Percentiles rank a stretch among this genome's conserved stretches.
Evolutionary conservation across 768 basidiomycete species (phyloP).

Genomic region (Tricholoma sp.): DNA sequence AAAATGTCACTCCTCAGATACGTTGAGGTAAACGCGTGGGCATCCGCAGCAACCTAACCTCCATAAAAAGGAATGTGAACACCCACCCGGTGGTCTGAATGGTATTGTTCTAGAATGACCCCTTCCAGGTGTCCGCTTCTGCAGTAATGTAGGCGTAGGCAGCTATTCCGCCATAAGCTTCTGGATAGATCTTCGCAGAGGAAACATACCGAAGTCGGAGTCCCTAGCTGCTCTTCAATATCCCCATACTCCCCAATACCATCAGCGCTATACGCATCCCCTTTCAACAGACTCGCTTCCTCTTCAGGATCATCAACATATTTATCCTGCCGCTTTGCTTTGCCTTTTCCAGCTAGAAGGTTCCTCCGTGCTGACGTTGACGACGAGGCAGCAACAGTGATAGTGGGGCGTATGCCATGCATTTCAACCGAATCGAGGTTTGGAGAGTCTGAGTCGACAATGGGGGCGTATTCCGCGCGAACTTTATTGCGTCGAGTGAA

Average conservation of each 20-base stretch:
- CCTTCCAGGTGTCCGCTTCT: constrained; percentile 29
- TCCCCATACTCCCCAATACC: constrained; percentile 27
- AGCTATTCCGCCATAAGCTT: constrained; percentile 15
- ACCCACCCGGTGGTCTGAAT: constrained; percentile 65
- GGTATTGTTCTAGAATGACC: constrained; percentile 77
- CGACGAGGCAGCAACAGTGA: constrained; percentile 22
- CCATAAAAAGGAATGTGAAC: background rate
- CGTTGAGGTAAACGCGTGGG: background rate
- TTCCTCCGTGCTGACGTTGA: constrained; percentile 17
- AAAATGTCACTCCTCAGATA: background rate
- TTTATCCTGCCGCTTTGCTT: constrained; percentile 43
- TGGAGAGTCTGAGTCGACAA: constrained; percentile 26
- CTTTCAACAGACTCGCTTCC: constrained; percentile 45
- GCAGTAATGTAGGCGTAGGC: constrained; percentile 10
- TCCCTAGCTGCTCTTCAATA: constrained; percentile 3
- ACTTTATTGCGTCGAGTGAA: constrained; percentile 49
- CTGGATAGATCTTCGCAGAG: constrained; percentile 1
- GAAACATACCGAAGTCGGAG: background rate
- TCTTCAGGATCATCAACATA: constrained; percentile 66
- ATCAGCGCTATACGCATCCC: constrained; percentile 34
- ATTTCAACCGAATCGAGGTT: constrained; percentile 22
- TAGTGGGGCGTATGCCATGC: constrained; percentile 12
- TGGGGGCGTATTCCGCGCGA: constrained; percentile 43
- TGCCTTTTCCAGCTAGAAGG: constrained; percentile 34
- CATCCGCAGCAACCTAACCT: background rate